Percentiles rank a stretch among this genome's conserved stretches.
Conservation (phyloP, 2,329 filamentous ascomycete genomes). For the Aspergillus luchuensis region DNA sequence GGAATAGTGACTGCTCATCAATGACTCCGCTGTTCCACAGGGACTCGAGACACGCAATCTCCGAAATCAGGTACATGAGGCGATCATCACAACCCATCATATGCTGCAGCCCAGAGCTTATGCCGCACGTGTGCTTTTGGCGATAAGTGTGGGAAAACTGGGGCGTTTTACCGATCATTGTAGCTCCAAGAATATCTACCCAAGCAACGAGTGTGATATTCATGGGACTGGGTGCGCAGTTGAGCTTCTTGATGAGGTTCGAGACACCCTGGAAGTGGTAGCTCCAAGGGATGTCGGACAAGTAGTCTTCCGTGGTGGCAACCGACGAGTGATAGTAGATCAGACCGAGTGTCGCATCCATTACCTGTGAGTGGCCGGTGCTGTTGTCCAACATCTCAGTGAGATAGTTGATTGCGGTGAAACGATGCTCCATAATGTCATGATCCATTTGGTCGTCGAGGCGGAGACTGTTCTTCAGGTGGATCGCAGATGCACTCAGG, state of each 20-base stretch:
- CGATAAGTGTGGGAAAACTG: constrained; percentile 90
- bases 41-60: constrained; percentile 92
- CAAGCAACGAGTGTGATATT: constrained; percentile 86
- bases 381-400: constrained; percentile 58
- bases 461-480: constrained; percentile 72
- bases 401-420: constrained; percentile 69
- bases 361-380: not conserved
- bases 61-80: constrained; percentile 96
- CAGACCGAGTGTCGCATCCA: constrained; percentile 87
- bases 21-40: constrained; percentile 71
- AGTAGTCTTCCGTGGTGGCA: constrained; percentile 76
- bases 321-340: constrained; percentile 95
- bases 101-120: constrained; percentile 74
- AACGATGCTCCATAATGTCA: constrained; percentile 70
- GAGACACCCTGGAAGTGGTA: constrained; percentile 91
- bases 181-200: constrained; percentile 95
- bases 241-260: constrained; percentile 79
- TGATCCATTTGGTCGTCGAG: constrained; percentile 11
- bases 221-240: constrained; percentile 72
- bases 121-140: constrained; percentile 73
- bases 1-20: constrained; percentile 56
- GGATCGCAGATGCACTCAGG: constrained; percentile 85
- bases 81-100: constrained; percentile 97
- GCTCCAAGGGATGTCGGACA: constrained; percentile 95
- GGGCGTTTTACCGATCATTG: constrained; percentile 83